Evolutionary conservation across 805 yeast species (phyloP), one percentile per base, ranked within the genome.

Genomic region (Kuraishia piskuri): DNA sequence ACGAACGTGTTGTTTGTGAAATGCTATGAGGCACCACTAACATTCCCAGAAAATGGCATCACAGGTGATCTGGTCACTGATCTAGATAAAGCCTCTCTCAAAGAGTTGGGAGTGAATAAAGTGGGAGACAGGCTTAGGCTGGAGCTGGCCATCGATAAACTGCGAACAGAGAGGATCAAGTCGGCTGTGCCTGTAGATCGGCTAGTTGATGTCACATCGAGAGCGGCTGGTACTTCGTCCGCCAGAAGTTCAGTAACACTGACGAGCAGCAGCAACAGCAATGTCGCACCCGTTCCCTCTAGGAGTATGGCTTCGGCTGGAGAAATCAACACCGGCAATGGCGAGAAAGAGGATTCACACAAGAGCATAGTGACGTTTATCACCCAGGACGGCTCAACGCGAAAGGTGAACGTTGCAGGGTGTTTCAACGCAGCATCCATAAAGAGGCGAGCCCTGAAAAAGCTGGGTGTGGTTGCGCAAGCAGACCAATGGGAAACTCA

Each of bases 41-140:
- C 22, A 10, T 40, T 54, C 26, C 14, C 59, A 22, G 77, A 78
- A 19, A 73, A 83, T 62, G 84, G 79, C 22, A 77, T 86, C 57
- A 75, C 82, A 0, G 70, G 73, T 22, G 87, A 82, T 52, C 67
- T 85, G 6, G 58, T 86, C 7, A 70, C 80, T 3, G 85, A 82
- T 55, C 68, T 84, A 48, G 96, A 88, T 61, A 73, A 77, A 47
- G 73, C 69, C 6, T 79, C 90, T 0, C 74, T 92, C 53, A 79
- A 76, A 50, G 94, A 86, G 54, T 64, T 94, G 10, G 96, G 96
- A 0, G 67, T 92, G 10, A 57, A 61, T n/a, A 85, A 81, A 58
- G 79, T 92, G 17, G 97, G 98, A 1, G 98, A 94, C 65, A 72
- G 97, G 24, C 72, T 92, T 21, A 73, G 86, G 25, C 67, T 92